Evolutionary conservation across 805 yeast genomes (phyloP), one percentile per base, ranked within the genome.

Genomic region (Myxozyma nipponensis): DNA sequence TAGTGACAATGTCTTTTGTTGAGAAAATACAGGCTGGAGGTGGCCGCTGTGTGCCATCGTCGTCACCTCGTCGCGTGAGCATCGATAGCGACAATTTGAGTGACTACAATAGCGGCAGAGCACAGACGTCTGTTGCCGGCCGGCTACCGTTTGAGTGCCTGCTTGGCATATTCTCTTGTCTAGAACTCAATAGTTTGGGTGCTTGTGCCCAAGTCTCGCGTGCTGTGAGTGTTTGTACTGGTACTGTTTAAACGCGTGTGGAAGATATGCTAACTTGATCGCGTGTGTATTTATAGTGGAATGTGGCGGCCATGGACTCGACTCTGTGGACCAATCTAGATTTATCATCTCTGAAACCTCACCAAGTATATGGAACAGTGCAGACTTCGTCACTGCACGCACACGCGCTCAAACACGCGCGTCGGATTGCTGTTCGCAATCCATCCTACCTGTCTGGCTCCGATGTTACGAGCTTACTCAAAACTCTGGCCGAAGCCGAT

Each of bases 101-200:
- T 28, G 32, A 28, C 32, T 13, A 28, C 32, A 7, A 28, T 28
- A 13, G 7, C 13, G 13, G 13, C 13, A 9, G 32, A 7, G 32
- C 13, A n/a, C n/a, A n/a, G n/a, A n/a, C n/a, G 13, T 28, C 38
- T 6, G 19, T n/a, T 13, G 38, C 38, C 9, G 15, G 19, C 6
- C 15, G 38, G 38, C 48, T 50, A n/a, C 54, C 54, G 2, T 26
- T 36, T 23, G 54, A 50, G 26, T 42, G 48, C 22, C 24, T 50
- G 24, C 26, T 45, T 28, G 38, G 37, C 18, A 37, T 50, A 10
- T 45, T 50, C 41, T 7, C 24, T 17, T 17, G 19, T 30, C 44
- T 50, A 4, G 30, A 21, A 15, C 43, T 24, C 39, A 25, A 36
- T 4, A 3, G 30, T n/a, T 34, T 49, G 13, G 48, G 43, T 9